Evolutionary conservation across 495 filamentous ascomycete genomes (phyloP).

Genomic region (Parathielavia appendiculata): DNA sequence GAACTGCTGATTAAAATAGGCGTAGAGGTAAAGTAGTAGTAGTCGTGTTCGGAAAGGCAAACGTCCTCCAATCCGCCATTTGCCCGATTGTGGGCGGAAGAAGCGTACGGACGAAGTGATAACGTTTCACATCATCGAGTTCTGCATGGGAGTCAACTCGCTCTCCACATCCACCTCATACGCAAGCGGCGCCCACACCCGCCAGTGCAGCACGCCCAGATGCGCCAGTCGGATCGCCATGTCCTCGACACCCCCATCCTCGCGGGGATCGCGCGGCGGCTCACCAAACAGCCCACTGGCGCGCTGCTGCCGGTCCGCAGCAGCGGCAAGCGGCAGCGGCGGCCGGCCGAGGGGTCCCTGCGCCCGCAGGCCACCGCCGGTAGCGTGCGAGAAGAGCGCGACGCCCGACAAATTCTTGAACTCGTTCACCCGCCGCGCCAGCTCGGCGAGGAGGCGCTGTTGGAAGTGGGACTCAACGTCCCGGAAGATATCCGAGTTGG

Average conservation of each 20-base stretch:
- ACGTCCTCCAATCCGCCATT: too few species aligned
- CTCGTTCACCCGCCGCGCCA: constrained; percentile 44
- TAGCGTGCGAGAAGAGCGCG: constrained; percentile 49
- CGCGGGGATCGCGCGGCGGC: constrained; percentile 36
- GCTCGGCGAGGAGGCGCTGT: constrained; percentile 37
- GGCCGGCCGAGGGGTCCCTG: background rate
- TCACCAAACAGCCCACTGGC: constrained; percentile 21
- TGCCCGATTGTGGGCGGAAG: background rate
- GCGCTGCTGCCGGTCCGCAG: constrained; percentile 22
- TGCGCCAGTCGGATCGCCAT: constrained; percentile 72
- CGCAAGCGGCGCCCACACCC: constrained; percentile 71
- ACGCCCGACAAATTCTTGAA: constrained; percentile 47
- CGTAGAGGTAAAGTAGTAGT: background rate
- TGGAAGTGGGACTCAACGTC: constrained; percentile 40
- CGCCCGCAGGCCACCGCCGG: constrained; percentile 34
- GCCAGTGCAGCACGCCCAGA: constrained; percentile 77
- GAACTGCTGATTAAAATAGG: background rate
- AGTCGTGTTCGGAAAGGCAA: background rate
- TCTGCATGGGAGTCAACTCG: background rate
- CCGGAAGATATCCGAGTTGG: constrained; percentile 33
- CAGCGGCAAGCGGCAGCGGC: background rate
- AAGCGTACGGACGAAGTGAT: background rate
- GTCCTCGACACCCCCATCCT: constrained; percentile 55
- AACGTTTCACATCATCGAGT: background rate
- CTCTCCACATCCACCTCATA: constrained; percentile 43